These are phyloP conservation scores for Lentinula edodes DNA, from an alignment of 768 basidiomycete genomes.

Conservation along the genomic window DNA sequence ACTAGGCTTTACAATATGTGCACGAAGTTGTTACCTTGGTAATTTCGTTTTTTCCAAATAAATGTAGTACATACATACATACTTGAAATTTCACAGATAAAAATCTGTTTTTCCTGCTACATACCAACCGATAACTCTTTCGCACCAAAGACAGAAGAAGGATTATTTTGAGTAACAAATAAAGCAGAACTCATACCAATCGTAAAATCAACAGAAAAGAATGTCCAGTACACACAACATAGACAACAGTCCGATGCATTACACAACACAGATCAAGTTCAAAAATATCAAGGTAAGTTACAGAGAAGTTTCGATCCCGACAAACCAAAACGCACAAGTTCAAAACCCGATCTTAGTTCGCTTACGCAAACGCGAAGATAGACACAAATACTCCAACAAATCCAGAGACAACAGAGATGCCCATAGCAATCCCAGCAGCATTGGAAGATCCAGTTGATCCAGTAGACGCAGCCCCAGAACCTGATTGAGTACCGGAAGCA, in stretches of 20 bases:
- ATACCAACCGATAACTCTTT: too few species aligned
- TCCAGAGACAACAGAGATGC: slow-evolving; percentile 1
- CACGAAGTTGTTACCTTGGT: too few species aligned
- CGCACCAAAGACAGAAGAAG: too few species aligned
- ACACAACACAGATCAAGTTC: not conserved
- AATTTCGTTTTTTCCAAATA: too few species aligned
- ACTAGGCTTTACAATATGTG: too few species aligned
- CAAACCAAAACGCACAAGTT: too few species aligned
- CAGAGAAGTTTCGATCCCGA: too few species aligned
- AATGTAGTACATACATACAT: too few species aligned
- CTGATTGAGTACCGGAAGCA: not conserved
- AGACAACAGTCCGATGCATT: not conserved
- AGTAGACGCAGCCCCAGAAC: not conserved
- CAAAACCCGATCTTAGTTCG: not conserved
- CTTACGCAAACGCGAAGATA: not conserved
- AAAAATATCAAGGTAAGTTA: not conserved
- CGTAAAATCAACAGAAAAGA: not conserved
- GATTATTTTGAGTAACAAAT: too few species aligned
- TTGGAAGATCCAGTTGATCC: not conserved
- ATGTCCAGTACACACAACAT: not conserved
- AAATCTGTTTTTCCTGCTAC: too few species aligned
- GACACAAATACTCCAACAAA: not conserved
- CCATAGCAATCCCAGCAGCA: slow-evolving; percentile 1
- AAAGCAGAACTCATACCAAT: not conserved
- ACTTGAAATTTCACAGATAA: too few species aligned